Evolutionary conservation across 192 early-diverging fungal genomes (phyloP), one percentile per base, ranked within the genome.

Genomic region (Backusella macrospora): DNA sequence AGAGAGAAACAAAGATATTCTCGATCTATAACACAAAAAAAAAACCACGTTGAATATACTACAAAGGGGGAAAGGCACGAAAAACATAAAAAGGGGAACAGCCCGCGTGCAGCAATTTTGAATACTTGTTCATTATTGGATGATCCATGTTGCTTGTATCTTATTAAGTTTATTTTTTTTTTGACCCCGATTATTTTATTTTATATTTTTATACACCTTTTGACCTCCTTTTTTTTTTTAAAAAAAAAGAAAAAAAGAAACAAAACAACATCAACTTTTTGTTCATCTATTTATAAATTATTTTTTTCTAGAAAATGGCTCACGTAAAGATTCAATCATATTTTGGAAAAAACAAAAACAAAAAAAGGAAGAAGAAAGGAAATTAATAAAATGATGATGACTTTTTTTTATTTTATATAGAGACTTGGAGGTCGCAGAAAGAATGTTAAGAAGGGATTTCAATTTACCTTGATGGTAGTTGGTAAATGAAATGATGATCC

Each of bases 381-480:
- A n/a, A n/a, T n/a, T n/a, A n/a, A n/a, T n/a, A n/a, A n/a, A n/a
- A n/a, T n/a, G n/a, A n/a, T n/a, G n/a, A n/a, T n/a, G n/a, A n/a
- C n/a, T n/a, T n/a, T n/a, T n/a, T n/a, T n/a, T n/a, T n/a, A n/a
- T n/a, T n/a, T n/a, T n/a, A n/a, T n/a, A 72, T 70, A 86, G 87
- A 74, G 88, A 87, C 73, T 86, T 71, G 77, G 88, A 68, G 86
- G 88, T 70, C 82, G 95, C 62, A 86, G 96, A 87, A 98, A 98
- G 88, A 96, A 94, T 75, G 91, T 92, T 74, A 98, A 96, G 84
- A 97, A 96, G 83, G 96, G 96, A 69, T 91, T 99, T 73, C 91
- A 92, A 74, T 96, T 98, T 83, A 99, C 96, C 83, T 83, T 99
- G 63, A 98, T 99, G 95, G 92, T 97, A 48, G 94, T 95, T 71